Base-by-base conservation (phyloP, 352 stramenopile genomes). In the Phytophthora melonis region DNA sequence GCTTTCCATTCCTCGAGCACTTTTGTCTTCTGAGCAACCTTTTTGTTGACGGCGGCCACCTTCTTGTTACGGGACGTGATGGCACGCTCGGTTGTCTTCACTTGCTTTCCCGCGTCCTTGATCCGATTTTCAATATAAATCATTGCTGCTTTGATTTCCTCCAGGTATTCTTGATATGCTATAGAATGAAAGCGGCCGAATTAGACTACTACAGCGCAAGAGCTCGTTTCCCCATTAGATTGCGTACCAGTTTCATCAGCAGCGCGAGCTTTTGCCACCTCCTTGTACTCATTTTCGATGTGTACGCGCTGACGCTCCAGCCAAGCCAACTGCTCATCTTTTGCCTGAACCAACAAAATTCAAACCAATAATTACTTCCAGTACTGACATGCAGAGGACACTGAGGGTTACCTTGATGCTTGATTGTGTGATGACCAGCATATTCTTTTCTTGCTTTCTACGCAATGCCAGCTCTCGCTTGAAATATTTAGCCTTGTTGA, bases 311-410 rank as follows among this genome's bases (percentile, higher is more conserved):
- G 79, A 21, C 79, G 73, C n/a, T 86, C 65, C 18, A 86, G 56
- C 79, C 79, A 86, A 60, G 39, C 60, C 18, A 86, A 58, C 56
- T 83, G 79, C 0, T 86, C 76, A 47, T 74, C 60, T 70, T 86
- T 83, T 43, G 79, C 67, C 72, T 83, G 49, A 7, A 43, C 49
- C 3, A 43, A 43, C 36, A 43, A 43, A 43, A 43, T 5, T 16
- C 36, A 43, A 43, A 18, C 61, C n/a, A 57, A 32, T 14, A 57
- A 32, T 14, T 19, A 60, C 7, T 41, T 71, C 13, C 32, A 59
- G 16, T 66, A 53, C 34, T 50, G 30, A n/a, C 25, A 19, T n/a
- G 36, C 11, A 39, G n/a, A 39, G 3, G 11, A 7, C 19, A 60
- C 1, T 36, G n/a, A 55, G 19, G n/a, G 3, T 45, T 36, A 84